A percentile compares a stretch with the other conserved stretches of the same genome.
phyloP scores from a whole-genome alignment of 2,329 filamentous ascomycete species.

The Penicillium capsulatum region DNA sequence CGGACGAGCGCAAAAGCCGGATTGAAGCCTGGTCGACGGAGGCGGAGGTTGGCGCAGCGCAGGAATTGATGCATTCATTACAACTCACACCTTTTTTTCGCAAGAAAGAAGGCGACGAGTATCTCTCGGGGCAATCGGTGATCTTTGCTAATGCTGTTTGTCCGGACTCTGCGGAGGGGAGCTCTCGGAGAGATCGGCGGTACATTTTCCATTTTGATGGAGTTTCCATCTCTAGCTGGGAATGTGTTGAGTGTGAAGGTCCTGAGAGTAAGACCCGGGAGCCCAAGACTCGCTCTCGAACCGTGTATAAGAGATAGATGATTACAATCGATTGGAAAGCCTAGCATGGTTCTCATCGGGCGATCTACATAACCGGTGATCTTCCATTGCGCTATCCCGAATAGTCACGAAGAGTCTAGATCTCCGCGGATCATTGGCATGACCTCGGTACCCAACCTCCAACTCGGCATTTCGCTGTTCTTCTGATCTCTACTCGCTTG shows the following conservation, averaged over 20 bases:
- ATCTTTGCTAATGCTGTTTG: constrained; percentile 9
- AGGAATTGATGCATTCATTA: constrained; percentile 1
- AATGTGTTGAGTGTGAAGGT: constrained; percentile 3
- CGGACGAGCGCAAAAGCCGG: background rate
- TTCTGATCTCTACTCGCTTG: no score
- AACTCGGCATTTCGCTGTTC: no score
- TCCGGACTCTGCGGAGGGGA: background rate
- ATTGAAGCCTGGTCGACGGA: constrained; percentile 2
- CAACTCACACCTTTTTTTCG: constrained; percentile 3
- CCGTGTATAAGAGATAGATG: background rate
- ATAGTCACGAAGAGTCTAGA: no score
- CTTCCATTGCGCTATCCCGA: no score
- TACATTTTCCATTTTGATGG: constrained; percentile 29
- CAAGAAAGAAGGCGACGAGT: background rate
- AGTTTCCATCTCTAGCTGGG: constrained; percentile 27
- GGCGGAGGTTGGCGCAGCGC: background rate
- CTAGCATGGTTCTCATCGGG: no score
- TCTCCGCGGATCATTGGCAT: no score
- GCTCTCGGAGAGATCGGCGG: background rate
- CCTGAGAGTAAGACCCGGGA: background rate
- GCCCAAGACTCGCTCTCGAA: background rate
- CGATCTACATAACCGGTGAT: no score
- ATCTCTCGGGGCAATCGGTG: constrained; percentile 11
- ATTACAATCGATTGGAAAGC: background rate
- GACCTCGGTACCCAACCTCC: no score